Percentiles rank a stretch among this genome's conserved stretches.
These are phyloP conservation scores for Kuraishia molischiana DNA, from an alignment of 805 yeast genomes.

Conservation along the genomic window DNA sequence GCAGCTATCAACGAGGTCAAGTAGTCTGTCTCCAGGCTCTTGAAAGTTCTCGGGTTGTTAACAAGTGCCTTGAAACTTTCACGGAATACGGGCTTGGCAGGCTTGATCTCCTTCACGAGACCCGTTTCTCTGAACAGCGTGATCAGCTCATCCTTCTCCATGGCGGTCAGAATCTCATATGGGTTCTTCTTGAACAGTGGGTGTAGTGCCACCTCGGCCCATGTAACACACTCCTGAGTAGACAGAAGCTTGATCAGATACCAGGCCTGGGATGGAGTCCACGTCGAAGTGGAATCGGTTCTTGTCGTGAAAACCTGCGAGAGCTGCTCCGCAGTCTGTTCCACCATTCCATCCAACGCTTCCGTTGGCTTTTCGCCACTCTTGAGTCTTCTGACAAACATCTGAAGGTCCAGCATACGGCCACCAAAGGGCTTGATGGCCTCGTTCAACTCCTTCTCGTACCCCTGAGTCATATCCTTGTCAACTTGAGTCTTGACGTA, in stretches of 20 bases:
- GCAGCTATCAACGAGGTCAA: conserved; percentile 40
- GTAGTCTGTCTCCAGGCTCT: conserved; percentile 56
- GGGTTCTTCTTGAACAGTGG: conserved; percentile 53
- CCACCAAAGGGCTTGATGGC: conserved; percentile 82
- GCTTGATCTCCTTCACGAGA: conserved; percentile 48
- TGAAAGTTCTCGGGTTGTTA: conserved; percentile 42
- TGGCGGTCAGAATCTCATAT: conserved; percentile 46
- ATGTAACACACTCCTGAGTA: conserved; percentile 31
- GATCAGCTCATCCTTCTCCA: conserved; percentile 76
- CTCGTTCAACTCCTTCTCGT: conserved; percentile 32
- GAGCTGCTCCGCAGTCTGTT: conserved; percentile 80
- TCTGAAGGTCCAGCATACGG: conserved; percentile 86
- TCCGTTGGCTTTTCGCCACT: conserved; percentile 77
- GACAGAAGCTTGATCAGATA: conserved; percentile 59
- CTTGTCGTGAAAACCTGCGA: conserved; percentile 61
- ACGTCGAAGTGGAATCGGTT: conserved; percentile 27
- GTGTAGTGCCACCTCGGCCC: conserved; percentile 40
- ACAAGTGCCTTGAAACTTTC: conserved; percentile 71
- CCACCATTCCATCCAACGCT: conserved; percentile 72
- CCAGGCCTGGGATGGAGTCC: conserved; percentile 86
- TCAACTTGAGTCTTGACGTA: conserved; percentile 54
- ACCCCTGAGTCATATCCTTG: conserved; percentile 9
- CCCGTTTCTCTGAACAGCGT: conserved; percentile 72
- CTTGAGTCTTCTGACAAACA: conserved; percentile 77
- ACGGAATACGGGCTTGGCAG: conserved; percentile 78